phyloP scores from a whole-genome alignment of 768 basidiomycete genomes.

The Rubroboletus pulcherrimus region DNA sequence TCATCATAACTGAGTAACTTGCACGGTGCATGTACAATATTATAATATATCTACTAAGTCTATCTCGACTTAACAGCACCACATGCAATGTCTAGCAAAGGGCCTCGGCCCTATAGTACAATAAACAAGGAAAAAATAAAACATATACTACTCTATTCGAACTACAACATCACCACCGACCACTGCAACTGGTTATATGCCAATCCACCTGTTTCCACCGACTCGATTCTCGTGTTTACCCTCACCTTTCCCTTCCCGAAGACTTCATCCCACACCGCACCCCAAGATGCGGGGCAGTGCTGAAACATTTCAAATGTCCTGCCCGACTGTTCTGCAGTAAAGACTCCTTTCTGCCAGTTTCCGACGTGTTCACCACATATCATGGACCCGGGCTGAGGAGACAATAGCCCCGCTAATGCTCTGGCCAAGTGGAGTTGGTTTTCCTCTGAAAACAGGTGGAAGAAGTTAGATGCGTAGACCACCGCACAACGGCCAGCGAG shows the following conservation, averaged over 20 bases:
- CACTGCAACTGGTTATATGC: conserved; percentile 16
- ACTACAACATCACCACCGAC: conserved; percentile 26
- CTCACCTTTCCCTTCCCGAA: conserved; percentile 23
- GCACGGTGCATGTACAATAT: no score
- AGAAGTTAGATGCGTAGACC: conserved; percentile 49
- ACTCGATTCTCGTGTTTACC: background rate
- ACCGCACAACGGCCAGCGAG: conserved; percentile 47
- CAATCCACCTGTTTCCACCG: background rate
- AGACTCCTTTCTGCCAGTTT: background rate
- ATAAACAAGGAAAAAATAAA: background rate
- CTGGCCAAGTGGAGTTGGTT: conserved; percentile 29
- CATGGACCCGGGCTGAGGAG: conserved; percentile 28
- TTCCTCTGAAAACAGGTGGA: conserved; percentile 35
- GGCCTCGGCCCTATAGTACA: no score
- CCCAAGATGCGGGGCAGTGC: conserved; percentile 35
- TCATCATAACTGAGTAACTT: background rate
- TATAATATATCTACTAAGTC: no score
- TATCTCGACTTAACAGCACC: no score
- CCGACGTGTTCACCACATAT: conserved; percentile 30
- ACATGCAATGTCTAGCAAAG: no score
- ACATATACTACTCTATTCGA: background rate
- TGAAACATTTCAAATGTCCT: conserved; percentile 19
- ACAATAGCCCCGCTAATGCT: conserved; percentile 28
- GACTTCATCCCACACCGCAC: conserved; percentile 35
- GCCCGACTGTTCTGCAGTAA: background rate